phyloP scores from a whole-genome alignment of 176 grass and related monocot genomes.

The Eragrostis nindensis region DNA sequence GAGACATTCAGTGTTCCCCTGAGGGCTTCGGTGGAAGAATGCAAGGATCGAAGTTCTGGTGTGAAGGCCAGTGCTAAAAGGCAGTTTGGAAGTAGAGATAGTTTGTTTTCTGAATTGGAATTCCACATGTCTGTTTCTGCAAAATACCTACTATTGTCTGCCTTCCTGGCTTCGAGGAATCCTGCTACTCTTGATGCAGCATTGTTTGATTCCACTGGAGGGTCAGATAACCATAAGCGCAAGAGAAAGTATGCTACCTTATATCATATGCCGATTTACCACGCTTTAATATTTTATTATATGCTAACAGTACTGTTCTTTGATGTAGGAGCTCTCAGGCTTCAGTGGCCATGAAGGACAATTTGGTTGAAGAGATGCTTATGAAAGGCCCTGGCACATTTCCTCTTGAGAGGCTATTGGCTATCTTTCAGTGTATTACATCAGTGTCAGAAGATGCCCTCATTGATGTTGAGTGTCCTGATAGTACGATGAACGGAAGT shows the following conservation, averaged over 20 bases:
- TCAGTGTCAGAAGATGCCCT: constrained; percentile 65
- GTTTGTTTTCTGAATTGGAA: constrained; percentile 55
- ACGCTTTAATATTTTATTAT: not conserved
- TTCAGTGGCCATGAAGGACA: constrained; percentile 63
- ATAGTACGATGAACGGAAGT: constrained; percentile 29
- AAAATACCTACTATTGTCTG: constrained; percentile 85
- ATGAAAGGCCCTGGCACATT: constrained; percentile 91
- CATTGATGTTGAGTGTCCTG: constrained; percentile 54
- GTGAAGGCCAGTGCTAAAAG: constrained; percentile 57
- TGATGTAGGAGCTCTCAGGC: constrained; percentile 70
- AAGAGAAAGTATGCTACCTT: constrained; percentile 73
- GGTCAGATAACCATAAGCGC: constrained; percentile 54
- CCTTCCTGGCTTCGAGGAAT: constrained; percentile 91
- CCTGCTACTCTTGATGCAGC: constrained; percentile 89
- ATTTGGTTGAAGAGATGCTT: constrained; percentile 73
- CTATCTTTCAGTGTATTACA: constrained; percentile 97
- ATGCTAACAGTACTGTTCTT: constrained; percentile 32
- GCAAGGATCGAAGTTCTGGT: constrained; percentile 33
- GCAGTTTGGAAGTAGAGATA: constrained; percentile 48
- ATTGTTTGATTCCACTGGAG: constrained; percentile 94
- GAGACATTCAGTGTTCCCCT: constrained; percentile 78
- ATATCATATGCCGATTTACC: not conserved
- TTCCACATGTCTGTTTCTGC: constrained; percentile 94
- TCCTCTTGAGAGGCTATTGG: constrained; percentile 92
- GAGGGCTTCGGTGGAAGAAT: constrained; percentile 42